Base-by-base conservation (phyloP, 352 stramenopile genomes). In the Bremia lactucae region DNA sequence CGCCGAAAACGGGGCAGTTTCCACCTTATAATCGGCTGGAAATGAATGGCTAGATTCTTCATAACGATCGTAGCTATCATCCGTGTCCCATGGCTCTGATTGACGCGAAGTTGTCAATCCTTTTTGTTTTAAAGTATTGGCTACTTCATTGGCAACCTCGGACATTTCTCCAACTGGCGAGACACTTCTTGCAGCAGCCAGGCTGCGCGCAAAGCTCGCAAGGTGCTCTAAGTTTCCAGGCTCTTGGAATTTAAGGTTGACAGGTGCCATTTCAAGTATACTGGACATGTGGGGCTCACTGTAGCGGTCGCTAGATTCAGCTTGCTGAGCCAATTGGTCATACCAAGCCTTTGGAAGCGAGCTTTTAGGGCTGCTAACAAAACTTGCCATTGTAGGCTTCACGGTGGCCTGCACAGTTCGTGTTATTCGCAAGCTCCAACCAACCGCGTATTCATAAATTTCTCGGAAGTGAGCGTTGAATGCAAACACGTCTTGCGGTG, bases 381-480 rank as follows among this genome's bases (percentile, higher is more conserved):
- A 42, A 22, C 68, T 66, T 14, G 78, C 76, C 25, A 87, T 58
- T 1, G 62, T 81, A 9, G 72, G 74, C 24, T 83, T 82, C 13
- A 93, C 77, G 1, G 80, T 93, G 8, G 77, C 62, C 36, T 90
- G 75, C 47, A 86, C 83, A 10, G 77, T 72, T 18, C 83, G 68
- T 2, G 68, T 83, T 28, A 90, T 87, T 4, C 80, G 65, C 16
- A 88, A 34, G 38, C 80, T 90, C 74, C 79, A 89, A 6, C 67
- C 64, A 13, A 71, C 77, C 0, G 75, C 80, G 31, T 85, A 71
- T 26, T 79, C 72, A 49, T 87, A 90, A 37, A 88, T 87, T 41
- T 88, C 63, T 38, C 81, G 77, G 54, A 89, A 87, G 16, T 83
- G 63, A 15, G 73, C 64, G 38, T 93, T 87, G 54, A 83, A 81